These are phyloP conservation scores for Hypoxylon sp. DNA, from an alignment of 2,329 filamentous ascomycete species.

Conservation along the genomic window DNA sequence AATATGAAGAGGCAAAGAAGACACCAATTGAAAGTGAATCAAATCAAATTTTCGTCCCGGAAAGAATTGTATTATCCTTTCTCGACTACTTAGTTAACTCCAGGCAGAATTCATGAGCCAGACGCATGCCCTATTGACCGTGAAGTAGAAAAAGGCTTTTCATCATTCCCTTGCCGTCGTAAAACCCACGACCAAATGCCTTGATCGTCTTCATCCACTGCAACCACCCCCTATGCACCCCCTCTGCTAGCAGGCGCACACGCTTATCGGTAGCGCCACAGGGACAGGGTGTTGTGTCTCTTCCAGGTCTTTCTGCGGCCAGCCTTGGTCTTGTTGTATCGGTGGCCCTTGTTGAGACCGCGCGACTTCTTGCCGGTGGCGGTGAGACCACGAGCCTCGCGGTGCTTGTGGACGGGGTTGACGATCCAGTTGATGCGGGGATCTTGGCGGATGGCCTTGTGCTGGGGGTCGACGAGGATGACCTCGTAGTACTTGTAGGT, in stretches of 20 bases:
- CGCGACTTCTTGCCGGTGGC: conserved; percentile 99
- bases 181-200: conserved; percentile 44
- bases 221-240: conserved; percentile 29
- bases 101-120: conserved; percentile 46
- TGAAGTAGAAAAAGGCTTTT: conserved; percentile 46
- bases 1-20: conserved; percentile 9
- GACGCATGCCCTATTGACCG: conserved; percentile 44
- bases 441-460: conserved; percentile 99
- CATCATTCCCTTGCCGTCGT: conserved; percentile 44
- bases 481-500: conserved; percentile 99
- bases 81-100: conserved; percentile 47
- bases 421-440: conserved; percentile 99
- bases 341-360: conserved; percentile 98
- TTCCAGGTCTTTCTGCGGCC: conserved; percentile 99
- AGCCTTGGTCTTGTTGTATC: conserved; percentile 97
- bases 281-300: conserved; percentile 98
- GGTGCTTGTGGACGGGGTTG: conserved; percentile 99
- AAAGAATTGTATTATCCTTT: conserved; percentile 45
- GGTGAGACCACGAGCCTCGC: conserved; percentile 95
- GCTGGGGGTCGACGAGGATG: conserved; percentile 99
- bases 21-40: conserved; percentile 16
- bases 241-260: conserved; percentile 34
- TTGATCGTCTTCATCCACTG: conserved; percentile 36
- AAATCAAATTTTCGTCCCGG: conserved; percentile 34
- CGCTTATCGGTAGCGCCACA: conserved; percentile 94